Conservation (phyloP, 106 monocot genomes). For the Dactylorhiza incarnata region DNA sequence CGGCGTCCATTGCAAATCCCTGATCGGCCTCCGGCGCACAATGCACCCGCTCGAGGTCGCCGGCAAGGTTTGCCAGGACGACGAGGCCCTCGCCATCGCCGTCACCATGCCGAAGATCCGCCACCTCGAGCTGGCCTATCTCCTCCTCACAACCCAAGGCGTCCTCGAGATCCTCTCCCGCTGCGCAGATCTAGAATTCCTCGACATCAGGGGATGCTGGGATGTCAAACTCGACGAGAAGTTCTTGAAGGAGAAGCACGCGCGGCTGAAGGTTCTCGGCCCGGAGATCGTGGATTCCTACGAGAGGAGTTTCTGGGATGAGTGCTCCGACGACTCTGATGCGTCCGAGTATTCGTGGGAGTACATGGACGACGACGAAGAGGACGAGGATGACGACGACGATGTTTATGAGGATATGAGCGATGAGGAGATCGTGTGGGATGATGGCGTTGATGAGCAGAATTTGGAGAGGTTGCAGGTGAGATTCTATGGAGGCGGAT, state of each 20-base stretch:
- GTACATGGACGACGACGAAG: conserved; percentile 28
- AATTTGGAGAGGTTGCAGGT: conserved; percentile 61
- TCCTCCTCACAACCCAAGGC: conserved; percentile 46
- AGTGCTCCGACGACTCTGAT: conserved; percentile 69
- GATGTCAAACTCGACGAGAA: conserved; percentile 70
- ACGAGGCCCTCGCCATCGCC: conserved; percentile 82
- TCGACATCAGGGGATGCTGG: conserved; percentile 89
- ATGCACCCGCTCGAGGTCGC: conserved; percentile 75
- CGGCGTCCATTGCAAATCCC: conserved; percentile 60
- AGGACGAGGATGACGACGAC: conserved; percentile 14
- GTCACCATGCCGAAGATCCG: conserved; percentile 63
- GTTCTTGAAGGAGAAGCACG: conserved; percentile 47
- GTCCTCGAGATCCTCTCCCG: conserved; percentile 63
- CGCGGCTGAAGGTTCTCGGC: conserved; percentile 54
- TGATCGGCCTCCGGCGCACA: conserved; percentile 43
- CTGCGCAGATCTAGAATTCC: conserved; percentile 58
- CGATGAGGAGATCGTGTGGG: conserved; percentile 58
- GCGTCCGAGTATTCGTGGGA: conserved; percentile 76
- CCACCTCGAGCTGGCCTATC: conserved; percentile 70
- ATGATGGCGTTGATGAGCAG: conserved; percentile 30
- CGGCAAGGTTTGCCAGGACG: conserved; percentile 65
- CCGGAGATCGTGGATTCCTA: conserved; percentile 58
- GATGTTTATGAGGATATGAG: conserved; percentile 23
- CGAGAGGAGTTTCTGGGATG: conserved; percentile 56
- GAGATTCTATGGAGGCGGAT: conserved; percentile 71